A percentile compares a stretch with the other conserved stretches of the same genome.
Evolutionary conservation across 2,329 filamentous ascomycete species (phyloP).

Genomic region (Didymella keratinophila): DNA sequence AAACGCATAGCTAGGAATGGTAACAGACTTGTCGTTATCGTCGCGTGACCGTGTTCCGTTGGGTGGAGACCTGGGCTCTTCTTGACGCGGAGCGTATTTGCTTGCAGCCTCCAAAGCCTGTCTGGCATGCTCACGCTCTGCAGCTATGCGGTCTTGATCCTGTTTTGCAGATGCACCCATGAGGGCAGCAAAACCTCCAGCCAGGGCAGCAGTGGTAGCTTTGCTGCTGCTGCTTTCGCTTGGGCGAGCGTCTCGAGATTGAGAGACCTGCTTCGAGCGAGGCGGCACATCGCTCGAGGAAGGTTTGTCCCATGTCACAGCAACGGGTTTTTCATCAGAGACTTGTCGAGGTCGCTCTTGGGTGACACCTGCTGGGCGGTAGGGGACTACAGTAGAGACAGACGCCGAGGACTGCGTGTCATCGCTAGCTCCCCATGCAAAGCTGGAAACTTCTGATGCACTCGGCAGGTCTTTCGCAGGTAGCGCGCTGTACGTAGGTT

Average conservation of each 20-base stretch:
- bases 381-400: constrained; percentile 16
- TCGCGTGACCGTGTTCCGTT: constrained; percentile 30
- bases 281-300: not conserved
- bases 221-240: constrained; percentile 27
- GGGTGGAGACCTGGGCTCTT: constrained; percentile 25
- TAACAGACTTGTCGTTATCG: constrained; percentile 25
- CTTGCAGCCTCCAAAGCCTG: constrained; percentile 38
- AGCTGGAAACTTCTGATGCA: constrained; percentile 18
- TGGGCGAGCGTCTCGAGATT: constrained; percentile 8
- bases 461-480: constrained; percentile 12
- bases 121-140: constrained; percentile 40
- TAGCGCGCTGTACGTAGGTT: constrained; percentile 4
- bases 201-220: constrained; percentile 34
- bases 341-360: constrained; percentile 4
- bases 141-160: constrained; percentile 44
- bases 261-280: constrained; percentile 8
- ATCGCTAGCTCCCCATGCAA: constrained; percentile 15
- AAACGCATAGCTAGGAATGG: constrained; percentile 46
- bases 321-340: constrained; percentile 9
- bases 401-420: constrained; percentile 15
- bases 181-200: constrained; percentile 46
- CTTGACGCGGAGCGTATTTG: constrained; percentile 18
- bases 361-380: constrained; percentile 2
- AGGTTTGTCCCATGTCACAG: constrained; percentile 10
- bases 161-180: constrained; percentile 43